phyloP scores from a whole-genome alignment of 2,329 filamentous ascomycete species.

The Metarhizium robertsii region DNA sequence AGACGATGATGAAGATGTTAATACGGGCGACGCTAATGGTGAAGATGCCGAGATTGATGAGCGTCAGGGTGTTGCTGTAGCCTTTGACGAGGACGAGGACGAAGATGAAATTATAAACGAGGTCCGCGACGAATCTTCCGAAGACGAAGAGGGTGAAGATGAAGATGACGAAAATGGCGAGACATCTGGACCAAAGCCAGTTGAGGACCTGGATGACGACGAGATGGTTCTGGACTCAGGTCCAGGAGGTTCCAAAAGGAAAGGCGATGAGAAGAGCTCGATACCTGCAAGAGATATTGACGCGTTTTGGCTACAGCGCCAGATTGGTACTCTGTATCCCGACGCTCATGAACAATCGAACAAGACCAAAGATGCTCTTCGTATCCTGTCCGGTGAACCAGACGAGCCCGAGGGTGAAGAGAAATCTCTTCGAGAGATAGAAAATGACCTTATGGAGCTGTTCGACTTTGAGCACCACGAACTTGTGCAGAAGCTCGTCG shows the following conservation, averaged over 20 bases:
- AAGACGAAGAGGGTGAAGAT: conserved; percentile 60
- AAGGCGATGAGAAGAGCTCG: conserved; percentile 46
- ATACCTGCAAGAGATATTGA: conserved; percentile 86
- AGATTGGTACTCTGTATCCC: conserved; percentile 79
- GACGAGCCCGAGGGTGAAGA: conserved; percentile 67
- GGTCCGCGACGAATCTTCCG: conserved; percentile 79
- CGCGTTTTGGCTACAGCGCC: conserved; percentile 91
- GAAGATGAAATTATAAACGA: conserved; percentile 71
- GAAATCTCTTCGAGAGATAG: conserved; percentile 81
- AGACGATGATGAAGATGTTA: conserved; percentile 87
- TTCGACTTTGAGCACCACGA: conserved; percentile 97
- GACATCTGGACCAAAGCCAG: background rate
- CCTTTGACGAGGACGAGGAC: conserved; percentile 90
- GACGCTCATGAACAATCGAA: conserved; percentile 91
- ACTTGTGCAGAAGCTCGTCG: conserved; percentile 80
- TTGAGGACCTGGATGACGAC: conserved; percentile 55
- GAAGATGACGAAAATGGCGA: conserved; percentile 40
- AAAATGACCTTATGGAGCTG: conserved; percentile 96
- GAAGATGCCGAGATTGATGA: conserved; percentile 76
- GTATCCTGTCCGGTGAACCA: conserved; percentile 68
- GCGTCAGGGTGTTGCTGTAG: conserved; percentile 91
- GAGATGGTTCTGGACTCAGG: conserved; percentile 78
- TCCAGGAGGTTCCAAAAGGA: conserved; percentile 32
- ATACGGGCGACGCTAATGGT: conserved; percentile 55
- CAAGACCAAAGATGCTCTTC: conserved; percentile 77